Evolutionary conservation across 257 asterid genomes (phyloP).

Genomic region (Scutellaria baicalensis): DNA sequence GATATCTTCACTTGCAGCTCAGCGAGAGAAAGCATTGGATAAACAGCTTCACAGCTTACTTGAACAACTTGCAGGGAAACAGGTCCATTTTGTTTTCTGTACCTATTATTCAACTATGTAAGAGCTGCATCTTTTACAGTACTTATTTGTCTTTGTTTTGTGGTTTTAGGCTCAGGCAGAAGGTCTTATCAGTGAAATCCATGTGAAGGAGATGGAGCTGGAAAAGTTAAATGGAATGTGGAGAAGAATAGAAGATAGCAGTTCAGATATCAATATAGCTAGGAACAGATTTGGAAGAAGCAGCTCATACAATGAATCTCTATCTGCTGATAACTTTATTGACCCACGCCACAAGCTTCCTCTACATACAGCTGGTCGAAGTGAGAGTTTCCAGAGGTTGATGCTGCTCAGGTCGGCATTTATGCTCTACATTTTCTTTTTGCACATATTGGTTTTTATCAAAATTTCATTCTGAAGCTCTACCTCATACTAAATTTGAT

Average conservation of each 20-base stretch:
- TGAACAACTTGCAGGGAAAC: slow-evolving; percentile 85
- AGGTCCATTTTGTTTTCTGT: slow-evolving; percentile 36
- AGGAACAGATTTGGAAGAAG: slow-evolving; percentile 68
- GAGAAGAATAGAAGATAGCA: slow-evolving; percentile 51
- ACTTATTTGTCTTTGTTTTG: not conserved
- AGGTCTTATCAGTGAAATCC: slow-evolving; percentile 61
- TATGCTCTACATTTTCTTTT: slow-evolving; percentile 62
- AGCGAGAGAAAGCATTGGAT: slow-evolving; percentile 83
- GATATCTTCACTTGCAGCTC: slow-evolving; percentile 47
- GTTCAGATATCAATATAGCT: slow-evolving; percentile 36
- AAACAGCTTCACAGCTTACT: slow-evolving; percentile 90
- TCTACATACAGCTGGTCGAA: slow-evolving; percentile 39
- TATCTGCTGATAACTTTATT: slow-evolving; percentile 40
- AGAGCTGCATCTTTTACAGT: not conserved
- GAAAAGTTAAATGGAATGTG: slow-evolving; percentile 63
- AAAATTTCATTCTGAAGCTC: slow-evolving; percentile 56
- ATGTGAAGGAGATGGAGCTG: slow-evolving; percentile 62
- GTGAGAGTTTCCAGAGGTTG: slow-evolving; percentile 63
- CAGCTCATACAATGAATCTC: slow-evolving; percentile 33
- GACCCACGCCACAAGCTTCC: slow-evolving; percentile 61
- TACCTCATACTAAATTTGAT: not conserved
- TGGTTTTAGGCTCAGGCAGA: slow-evolving; percentile 79
- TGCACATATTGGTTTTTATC: slow-evolving; percentile 81
- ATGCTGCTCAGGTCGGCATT: slow-evolving; percentile 85
- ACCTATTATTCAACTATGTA: not conserved